A percentile compares a stretch with the other conserved stretches of the same genome.
Conservation (phyloP, 305 asterid genomes). For the Plantago rigida region DNA sequence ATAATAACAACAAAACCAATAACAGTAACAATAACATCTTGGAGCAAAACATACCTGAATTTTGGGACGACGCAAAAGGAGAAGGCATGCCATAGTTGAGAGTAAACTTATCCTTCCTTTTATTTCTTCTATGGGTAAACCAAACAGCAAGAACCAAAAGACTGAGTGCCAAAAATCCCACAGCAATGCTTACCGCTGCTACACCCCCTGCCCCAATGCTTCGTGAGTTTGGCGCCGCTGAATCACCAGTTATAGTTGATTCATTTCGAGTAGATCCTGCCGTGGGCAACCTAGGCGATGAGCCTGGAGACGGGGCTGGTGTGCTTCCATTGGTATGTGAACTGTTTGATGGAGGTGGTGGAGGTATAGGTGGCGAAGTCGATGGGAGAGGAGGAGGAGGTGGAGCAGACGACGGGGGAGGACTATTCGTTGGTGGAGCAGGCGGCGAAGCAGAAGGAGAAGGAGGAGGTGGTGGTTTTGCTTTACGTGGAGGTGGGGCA, state of each 20-base stretch:
- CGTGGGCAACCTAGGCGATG: constrained; percentile 47
- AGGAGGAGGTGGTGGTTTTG: constrained; percentile 26
- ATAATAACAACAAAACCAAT: no score
- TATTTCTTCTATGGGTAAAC: constrained; percentile 49
- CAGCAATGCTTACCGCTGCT: constrained; percentile 44
- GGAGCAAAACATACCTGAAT: constrained; percentile 51
- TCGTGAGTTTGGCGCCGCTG: constrained; percentile 32
- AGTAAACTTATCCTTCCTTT: constrained; percentile 34
- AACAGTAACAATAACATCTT: no score
- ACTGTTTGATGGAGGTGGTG: constrained; percentile 35
- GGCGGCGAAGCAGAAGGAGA: constrained; percentile 44
- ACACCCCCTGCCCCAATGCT: constrained; percentile 39
- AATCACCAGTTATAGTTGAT: constrained; percentile 36
- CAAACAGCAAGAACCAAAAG: constrained; percentile 56
- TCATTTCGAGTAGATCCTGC: constrained; percentile 39
- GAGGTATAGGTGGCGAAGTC: constrained; percentile 32
- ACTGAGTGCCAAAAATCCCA: constrained; percentile 58
- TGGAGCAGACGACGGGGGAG: constrained; percentile 25
- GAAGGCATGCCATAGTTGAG: constrained; percentile 48
- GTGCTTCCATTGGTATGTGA: constrained; percentile 26
- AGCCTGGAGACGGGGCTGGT: constrained; percentile 31
- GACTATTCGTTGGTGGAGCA: constrained; percentile 20
- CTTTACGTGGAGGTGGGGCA: constrained; percentile 24
- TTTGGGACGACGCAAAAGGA: constrained; percentile 71
- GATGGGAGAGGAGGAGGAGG: constrained; percentile 45